A percentile compares a stretch with the other conserved stretches of the same genome.
Conservation (phyloP, 768 basidiomycete genomes). For the Suillus occidentalis region DNA sequence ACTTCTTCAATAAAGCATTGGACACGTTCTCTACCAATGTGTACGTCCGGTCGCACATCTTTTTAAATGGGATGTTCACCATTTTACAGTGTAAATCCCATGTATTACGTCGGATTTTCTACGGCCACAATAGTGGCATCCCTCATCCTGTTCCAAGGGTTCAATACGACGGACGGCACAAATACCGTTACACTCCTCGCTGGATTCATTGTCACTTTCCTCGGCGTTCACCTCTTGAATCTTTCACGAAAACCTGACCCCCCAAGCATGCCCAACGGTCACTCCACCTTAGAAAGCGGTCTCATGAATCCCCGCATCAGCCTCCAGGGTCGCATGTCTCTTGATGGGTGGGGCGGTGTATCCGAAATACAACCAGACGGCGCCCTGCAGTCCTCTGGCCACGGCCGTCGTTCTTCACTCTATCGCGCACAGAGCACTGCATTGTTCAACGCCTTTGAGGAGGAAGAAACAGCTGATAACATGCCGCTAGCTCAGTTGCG, state of each 20-base stretch:
- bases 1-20: constrained; percentile 97
- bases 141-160: constrained; percentile 94
- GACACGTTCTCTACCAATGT: constrained; percentile 97
- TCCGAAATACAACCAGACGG: constrained; percentile 32
- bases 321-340: constrained; percentile 75
- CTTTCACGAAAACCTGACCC: constrained; percentile 63
- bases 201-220: constrained; percentile 91
- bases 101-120: constrained; percentile 98
- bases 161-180: constrained; percentile 82
- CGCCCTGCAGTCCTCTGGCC: constrained; percentile 35
- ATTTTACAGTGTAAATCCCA: constrained; percentile 80
- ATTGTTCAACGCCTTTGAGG: constrained; percentile 78
- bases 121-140: constrained; percentile 92
- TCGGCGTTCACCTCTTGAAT: constrained; percentile 95
- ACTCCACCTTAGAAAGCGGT: constrained; percentile 61
- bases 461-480: constrained; percentile 42
- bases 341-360: constrained; percentile 68
- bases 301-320: constrained; percentile 79
- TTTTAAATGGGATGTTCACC: background rate
- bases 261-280: constrained; percentile 40
- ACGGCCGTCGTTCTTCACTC: constrained; percentile 65
- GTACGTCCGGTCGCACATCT: constrained; percentile 47
- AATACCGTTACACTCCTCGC: constrained; percentile 86
- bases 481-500: constrained; percentile 62
- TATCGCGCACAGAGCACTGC: constrained; percentile 65